These are phyloP conservation scores for Trichophyton equinum DNA, from an alignment of 2,329 filamentous ascomycete genomes.

Conservation along the genomic window DNA sequence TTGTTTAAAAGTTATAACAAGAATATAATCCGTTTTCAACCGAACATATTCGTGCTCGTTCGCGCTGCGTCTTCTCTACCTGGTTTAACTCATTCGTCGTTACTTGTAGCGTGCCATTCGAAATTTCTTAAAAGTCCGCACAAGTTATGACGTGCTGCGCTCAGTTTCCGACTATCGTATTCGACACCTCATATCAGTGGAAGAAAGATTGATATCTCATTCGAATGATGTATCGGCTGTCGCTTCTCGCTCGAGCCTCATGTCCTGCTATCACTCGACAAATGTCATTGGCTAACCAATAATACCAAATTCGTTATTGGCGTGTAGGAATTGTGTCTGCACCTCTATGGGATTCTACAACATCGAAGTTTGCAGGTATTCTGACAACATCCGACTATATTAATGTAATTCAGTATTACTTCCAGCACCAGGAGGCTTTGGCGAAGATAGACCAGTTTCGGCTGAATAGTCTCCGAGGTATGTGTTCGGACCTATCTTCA, in stretches of 20 bases:
- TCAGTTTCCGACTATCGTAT: constrained; percentile 87
- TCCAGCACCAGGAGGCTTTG: constrained; percentile 84
- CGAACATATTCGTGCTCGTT: constrained; percentile 9
- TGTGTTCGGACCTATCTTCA: constrained; percentile 5
- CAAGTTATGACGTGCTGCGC: constrained; percentile 91
- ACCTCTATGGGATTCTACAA: constrained; percentile 89
- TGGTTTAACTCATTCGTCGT: constrained; percentile 7
- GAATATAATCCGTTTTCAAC: constrained; percentile 5
- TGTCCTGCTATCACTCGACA: constrained; percentile 10
- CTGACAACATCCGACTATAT: constrained; percentile 95
- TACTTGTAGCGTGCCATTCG: constrained; percentile 64
- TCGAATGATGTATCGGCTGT: too few species aligned
- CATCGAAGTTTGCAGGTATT: constrained; percentile 83
- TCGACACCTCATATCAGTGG: constrained; percentile 90
- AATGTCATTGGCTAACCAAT: constrained; percentile 7
- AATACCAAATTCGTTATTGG: constrained; percentile 4
- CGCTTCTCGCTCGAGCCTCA: neutral
- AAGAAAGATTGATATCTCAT: too few species aligned
- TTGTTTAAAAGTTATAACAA: constrained; percentile 5
- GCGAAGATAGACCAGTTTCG: constrained; percentile 87
- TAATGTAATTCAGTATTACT: constrained; percentile 98
- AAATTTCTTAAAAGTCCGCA: constrained; percentile 90
- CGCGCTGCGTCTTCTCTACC: constrained; percentile 12
- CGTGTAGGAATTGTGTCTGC: constrained; percentile 83
- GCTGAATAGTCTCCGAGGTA: constrained; percentile 81